Base-by-base conservation (phyloP, 495 filamentous ascomycete genomes). In the Aspergillus funiculosus region DNA sequence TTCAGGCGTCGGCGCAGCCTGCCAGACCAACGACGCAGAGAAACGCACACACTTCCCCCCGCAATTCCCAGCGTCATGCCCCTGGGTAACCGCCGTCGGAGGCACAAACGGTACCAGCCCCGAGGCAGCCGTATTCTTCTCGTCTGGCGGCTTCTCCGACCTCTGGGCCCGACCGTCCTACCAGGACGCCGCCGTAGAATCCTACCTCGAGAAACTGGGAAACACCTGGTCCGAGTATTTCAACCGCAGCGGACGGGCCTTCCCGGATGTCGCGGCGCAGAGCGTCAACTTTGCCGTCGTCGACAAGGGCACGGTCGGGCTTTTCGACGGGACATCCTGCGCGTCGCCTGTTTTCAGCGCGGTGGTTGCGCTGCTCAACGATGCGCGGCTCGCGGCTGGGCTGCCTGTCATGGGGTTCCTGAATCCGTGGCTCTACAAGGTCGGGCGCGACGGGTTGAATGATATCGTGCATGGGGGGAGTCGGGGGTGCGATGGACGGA, bases 181-280 rank as follows among this genome's bases (percentile, higher is more conserved):
- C 61, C 86, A 89, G 55, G 53, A 76, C 10, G 46, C 46, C 0
- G 79, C 77, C 0, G 80, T 91, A 1, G 42, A 57, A 4, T 47
- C 44, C 0, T 91, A 83, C 62, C 67, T 91, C 2, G 26, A 55
- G 10, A 60, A 57, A 2, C 60, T 80, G 2, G 80, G 72, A 29
- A 45, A 57, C 56, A 39, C 63, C 21, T 77, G 67, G 58, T 30
- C 59, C 1, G 72, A 73, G 1, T 50, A 79, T 10, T 82, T 78
- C 68, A 85, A 88, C 63, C 57, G 64, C 11, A 56, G 64, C 0
- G 85, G 82, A 18, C 81, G 86, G 14, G 86, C 75, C 0, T 83
- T 86, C 63, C 86, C 86, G 11, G 86, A 90, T 47, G 76, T 90
- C 30, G 60, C 83, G 0, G 82, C 84, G 4, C 85, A 86, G 56